These are phyloP conservation scores for Blastocystis sp. DNA, from an alignment of 352 stramenopile species.

Conservation along the genomic window DNA sequence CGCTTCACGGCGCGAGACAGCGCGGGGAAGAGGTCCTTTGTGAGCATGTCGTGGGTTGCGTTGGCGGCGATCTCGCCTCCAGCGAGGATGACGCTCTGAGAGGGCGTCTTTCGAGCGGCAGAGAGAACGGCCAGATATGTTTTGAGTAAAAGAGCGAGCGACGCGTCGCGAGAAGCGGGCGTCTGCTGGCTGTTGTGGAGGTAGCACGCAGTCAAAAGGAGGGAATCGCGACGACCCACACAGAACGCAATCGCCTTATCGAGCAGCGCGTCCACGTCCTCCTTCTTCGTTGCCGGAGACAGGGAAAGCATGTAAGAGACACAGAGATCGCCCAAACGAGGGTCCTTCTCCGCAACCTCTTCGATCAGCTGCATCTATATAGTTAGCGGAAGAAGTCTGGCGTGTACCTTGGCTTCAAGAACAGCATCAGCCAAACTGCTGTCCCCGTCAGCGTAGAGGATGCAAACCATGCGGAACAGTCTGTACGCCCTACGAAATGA, in stretches of 20 bases:
- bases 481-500: constrained; percentile 36
- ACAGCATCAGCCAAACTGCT: constrained; percentile 1
- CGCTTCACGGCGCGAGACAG: constrained; percentile 57
- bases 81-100: constrained; percentile 30
- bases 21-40: constrained; percentile 63
- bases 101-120: constrained; percentile 21
- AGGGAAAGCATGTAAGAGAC: constrained; percentile 20
- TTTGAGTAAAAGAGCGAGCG: constrained; percentile 8
- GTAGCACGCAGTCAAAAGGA: constrained; percentile 15
- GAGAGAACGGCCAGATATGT: constrained; percentile 61
- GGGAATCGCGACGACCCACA: not conserved
- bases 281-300: not conserved
- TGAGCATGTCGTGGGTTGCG: constrained; percentile 23
- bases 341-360: constrained; percentile 38
- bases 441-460: not conserved
- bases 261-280: not conserved
- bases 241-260: not conserved
- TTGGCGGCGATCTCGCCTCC: constrained; percentile 7
- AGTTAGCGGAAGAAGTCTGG: too few species aligned
- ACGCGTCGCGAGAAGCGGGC: not conserved
- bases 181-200: not conserved
- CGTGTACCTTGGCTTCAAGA: constrained; percentile 24
- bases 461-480: constrained; percentile 64
- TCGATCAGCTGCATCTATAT: constrained; percentile 43
- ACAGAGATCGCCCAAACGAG: not conserved